Conservation (phyloP, 805 yeast species). For the Myxozyma neotropica region DNA sequence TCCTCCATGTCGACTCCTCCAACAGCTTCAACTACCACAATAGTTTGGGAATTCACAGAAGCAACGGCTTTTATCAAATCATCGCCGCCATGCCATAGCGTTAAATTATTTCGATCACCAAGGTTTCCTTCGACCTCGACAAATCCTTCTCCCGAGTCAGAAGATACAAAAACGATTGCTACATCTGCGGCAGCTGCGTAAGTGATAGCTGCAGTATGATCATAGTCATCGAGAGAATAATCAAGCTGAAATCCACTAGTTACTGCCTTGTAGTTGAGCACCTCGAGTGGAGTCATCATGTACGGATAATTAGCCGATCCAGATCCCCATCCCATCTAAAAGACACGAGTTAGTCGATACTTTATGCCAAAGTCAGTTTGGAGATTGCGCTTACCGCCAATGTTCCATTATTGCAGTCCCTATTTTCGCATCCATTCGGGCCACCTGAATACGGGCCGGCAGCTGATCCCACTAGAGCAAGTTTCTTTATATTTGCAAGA, state of each 20-base stretch:
- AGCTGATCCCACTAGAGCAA: slow-evolving; percentile 55
- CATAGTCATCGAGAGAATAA: slow-evolving; percentile 51
- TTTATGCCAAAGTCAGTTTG: not conserved
- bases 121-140: slow-evolving; percentile 59
- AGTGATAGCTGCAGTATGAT: slow-evolving; percentile 49
- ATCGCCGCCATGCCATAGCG: slow-evolving; percentile 63
- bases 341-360: not conserved
- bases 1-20: slow-evolving; percentile 63
- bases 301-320: slow-evolving; percentile 59
- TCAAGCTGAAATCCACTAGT: slow-evolving; percentile 52
- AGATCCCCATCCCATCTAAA: slow-evolving; percentile 62
- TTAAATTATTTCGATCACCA: slow-evolving; percentile 59
- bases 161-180: slow-evolving; percentile 56
- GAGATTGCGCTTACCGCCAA: slow-evolving; percentile 43
- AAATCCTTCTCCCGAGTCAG: slow-evolving; percentile 63
- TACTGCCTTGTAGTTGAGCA: slow-evolving; percentile 52
- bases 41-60: slow-evolving; percentile 54
- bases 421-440: slow-evolving; percentile 54
- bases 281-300: slow-evolving; percentile 62
- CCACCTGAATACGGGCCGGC: slow-evolving; percentile 58
- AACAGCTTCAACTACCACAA: slow-evolving; percentile 61
- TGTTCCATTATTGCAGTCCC: slow-evolving; percentile 56
- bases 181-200: slow-evolving; percentile 55
- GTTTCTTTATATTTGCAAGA: slow-evolving; percentile 43
- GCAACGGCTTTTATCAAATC: slow-evolving; percentile 54